A percentile compares a stretch with the other conserved stretches of the same genome.
Evolutionary conservation across 208 protist genomes (phyloP).

Genomic region (Leishmania mexicana): DNA sequence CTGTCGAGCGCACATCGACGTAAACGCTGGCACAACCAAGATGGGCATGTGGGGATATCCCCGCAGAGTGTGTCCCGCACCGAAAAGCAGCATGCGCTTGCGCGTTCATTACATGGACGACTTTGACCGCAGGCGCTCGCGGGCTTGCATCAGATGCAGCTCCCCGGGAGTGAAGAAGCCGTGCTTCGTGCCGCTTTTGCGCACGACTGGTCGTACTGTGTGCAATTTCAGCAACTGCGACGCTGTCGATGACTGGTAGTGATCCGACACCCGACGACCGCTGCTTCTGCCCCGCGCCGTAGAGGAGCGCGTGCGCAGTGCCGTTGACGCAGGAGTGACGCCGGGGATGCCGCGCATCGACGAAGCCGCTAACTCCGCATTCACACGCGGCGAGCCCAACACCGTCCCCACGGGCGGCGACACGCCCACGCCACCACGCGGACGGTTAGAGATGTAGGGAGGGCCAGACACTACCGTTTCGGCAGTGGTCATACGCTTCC

Average conservation of each 20-base stretch:
- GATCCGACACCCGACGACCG: slow-evolving; percentile 1
- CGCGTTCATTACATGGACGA: neutral
- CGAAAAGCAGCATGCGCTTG: neutral
- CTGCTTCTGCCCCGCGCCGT: neutral
- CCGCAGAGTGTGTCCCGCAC: neutral
- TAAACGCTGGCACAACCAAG: slow-evolving; percentile 3
- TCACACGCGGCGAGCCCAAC: slow-evolving; percentile 35
- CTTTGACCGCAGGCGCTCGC: slow-evolving; percentile 50
- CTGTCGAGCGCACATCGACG: neutral
- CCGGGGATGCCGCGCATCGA: neutral
- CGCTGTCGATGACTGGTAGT: slow-evolving; percentile 22
- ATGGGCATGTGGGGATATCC: neutral
- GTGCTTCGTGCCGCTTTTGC: slow-evolving; percentile 18
- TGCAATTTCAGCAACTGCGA: slow-evolving; percentile 23
- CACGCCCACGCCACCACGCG: slow-evolving; percentile 8
- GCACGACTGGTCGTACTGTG: slow-evolving; percentile 18
- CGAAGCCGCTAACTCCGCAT: slow-evolving; percentile 22
- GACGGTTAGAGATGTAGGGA: slow-evolving; percentile 8
- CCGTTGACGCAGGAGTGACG: neutral
- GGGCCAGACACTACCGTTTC: slow-evolving; percentile 5
- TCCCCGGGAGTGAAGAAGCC: slow-evolving; percentile 68
- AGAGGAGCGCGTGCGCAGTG: slow-evolving; percentile 3
- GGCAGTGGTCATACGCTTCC: slow-evolving; percentile 5
- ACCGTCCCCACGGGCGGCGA: slow-evolving; percentile 61
- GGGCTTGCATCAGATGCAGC: slow-evolving; percentile 60